A percentile compares a stretch with the other conserved stretches of the same genome.
Conservation (phyloP, 306 rosid species). For the Rubus parviflorus region DNA sequence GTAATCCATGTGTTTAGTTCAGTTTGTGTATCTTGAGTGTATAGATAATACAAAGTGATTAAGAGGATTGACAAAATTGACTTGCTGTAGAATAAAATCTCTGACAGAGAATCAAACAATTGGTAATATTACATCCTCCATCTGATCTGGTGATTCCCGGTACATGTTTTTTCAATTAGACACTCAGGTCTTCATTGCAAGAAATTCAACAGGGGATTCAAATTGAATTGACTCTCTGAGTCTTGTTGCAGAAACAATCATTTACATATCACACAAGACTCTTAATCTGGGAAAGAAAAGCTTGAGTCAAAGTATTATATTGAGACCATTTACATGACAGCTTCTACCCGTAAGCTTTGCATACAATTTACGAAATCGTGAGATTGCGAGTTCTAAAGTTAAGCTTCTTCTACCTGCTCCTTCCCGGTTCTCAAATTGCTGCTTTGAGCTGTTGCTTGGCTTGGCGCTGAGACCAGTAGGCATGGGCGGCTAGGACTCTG, state of each 20-base stretch:
- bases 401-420: slow-evolving; percentile 23
- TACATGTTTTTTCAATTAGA: not conserved
- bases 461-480: slow-evolving; percentile 72
- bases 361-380: slow-evolving; percentile 12
- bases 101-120: not conserved
- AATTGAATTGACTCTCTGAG: not conserved
- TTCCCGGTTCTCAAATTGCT: slow-evolving; percentile 29
- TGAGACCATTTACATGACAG: slow-evolving; percentile 20
- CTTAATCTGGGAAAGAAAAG: slow-evolving; percentile 30
- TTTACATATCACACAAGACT: slow-evolving; percentile 46
- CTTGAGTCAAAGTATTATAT: slow-evolving; percentile 27
- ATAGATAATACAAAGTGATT: no score
- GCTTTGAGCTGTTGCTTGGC: slow-evolving; percentile 46
- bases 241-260: slow-evolving; percentile 31
- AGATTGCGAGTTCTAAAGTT: slow-evolving; percentile 9
- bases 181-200: not conserved
- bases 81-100: not conserved
- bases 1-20: not conserved
- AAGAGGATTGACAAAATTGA: slow-evolving; percentile 2
- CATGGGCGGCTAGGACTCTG: slow-evolving; percentile 69
- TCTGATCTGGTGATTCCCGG: not conserved
- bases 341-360: slow-evolving; percentile 25
- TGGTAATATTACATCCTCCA: not conserved
- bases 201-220: not conserved
- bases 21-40: not conserved